Percentiles rank a stretch among this genome's conserved stretches.
Evolutionary conservation across 331 rosid species (phyloP).

Genomic region (Spiraea crenata): DNA sequence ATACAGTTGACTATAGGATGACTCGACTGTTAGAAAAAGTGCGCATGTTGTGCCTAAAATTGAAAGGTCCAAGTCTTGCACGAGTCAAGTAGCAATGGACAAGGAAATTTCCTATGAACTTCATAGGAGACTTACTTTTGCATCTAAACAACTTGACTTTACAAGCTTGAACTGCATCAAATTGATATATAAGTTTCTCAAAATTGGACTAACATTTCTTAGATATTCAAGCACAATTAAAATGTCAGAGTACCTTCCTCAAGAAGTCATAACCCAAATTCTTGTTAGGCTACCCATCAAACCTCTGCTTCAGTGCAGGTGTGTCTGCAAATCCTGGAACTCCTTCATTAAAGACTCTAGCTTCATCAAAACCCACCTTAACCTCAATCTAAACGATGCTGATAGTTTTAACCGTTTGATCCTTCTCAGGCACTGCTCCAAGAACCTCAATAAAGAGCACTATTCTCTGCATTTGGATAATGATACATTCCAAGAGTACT

Average conservation of each 20-base stretch:
- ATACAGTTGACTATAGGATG: too few species aligned
- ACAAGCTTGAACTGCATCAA: too few species aligned
- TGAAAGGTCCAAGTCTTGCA: too few species aligned
- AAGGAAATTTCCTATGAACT: too few species aligned
- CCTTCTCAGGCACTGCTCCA: conserved; percentile 22
- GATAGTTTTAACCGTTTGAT: neutral
- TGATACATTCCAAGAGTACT: neutral
- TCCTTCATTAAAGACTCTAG: neutral
- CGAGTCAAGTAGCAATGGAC: too few species aligned
- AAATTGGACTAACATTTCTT: neutral
- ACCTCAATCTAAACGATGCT: neutral
- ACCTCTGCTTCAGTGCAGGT: conserved; percentile 3
- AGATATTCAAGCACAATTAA: neutral
- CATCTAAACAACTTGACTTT: too few species aligned
- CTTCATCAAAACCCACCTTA: conserved; percentile 13
- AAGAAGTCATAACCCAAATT: conserved; percentile 8
- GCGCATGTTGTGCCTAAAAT: too few species aligned
- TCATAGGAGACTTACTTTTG: too few species aligned
- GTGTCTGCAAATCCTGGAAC: conserved; percentile 15
- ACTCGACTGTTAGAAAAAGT: too few species aligned
- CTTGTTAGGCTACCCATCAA: conserved; percentile 14
- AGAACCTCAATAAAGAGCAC: conserved; percentile 4
- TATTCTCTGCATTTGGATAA: conserved; percentile 11
- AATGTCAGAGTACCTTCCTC: conserved; percentile 8
- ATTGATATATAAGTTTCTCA: too few species aligned